Evolutionary conservation across 305 asterid genomes (phyloP).

Genomic region (Fraxinus dipetala): DNA sequence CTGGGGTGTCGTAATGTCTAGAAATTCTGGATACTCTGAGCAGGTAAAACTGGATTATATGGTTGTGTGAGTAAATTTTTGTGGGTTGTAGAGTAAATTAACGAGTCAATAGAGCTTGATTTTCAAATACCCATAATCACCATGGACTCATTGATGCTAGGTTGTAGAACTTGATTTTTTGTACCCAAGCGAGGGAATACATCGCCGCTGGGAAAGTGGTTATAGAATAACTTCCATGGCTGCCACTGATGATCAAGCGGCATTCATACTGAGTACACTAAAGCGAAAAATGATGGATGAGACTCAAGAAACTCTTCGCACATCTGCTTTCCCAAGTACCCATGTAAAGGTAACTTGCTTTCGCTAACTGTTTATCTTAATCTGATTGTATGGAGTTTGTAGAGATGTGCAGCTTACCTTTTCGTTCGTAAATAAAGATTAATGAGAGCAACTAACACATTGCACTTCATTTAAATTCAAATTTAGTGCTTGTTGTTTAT

Average conservation of each 20-base stretch:
- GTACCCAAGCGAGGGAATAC: slow-evolving; percentile 79
- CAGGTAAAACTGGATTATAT: slow-evolving; percentile 46
- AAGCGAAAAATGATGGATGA: slow-evolving; percentile 70
- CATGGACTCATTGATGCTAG: slow-evolving; percentile 26
- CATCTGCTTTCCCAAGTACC: slow-evolving; percentile 76
- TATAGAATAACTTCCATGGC: slow-evolving; percentile 81
- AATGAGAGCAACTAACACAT: background rate
- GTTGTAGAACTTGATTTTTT: slow-evolving; percentile 80
- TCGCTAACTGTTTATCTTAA: background rate
- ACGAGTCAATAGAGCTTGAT: background rate
- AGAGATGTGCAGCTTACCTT: background rate
- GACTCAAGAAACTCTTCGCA: slow-evolving; percentile 79
- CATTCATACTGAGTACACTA: slow-evolving; percentile 66
- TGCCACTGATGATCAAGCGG: slow-evolving; percentile 72
- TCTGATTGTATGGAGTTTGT: background rate
- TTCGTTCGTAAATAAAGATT: background rate
- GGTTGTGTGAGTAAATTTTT: background rate
- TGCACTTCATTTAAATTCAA: background rate
- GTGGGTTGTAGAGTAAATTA: background rate
- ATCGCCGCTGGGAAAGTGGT: slow-evolving; percentile 76
- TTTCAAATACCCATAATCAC: background rate
- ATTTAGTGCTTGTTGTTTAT: background rate
- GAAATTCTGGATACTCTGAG: slow-evolving; percentile 73
- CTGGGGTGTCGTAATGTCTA: slow-evolving; percentile 86
- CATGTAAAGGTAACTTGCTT: slow-evolving; percentile 58